A percentile compares a stretch with the other conserved stretches of the same genome.
Evolutionary conservation across 2,329 filamentous ascomycete species (phyloP).

Genomic region (Cryphonectria carpinicola): DNA sequence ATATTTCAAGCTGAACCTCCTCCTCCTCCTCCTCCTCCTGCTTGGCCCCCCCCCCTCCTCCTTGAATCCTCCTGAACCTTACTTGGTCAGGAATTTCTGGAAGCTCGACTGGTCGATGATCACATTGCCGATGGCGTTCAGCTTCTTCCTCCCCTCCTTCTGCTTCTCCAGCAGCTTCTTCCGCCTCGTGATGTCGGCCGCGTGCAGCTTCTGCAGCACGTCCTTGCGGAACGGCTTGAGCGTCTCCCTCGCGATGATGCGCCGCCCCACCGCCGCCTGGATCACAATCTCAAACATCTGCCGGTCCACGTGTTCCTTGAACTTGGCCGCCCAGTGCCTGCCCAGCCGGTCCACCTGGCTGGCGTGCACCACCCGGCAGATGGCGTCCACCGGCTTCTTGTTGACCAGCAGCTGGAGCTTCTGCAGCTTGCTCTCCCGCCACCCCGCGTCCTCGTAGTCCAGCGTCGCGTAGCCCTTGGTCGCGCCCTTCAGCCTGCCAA

Average conservation of each 20-base stretch:
- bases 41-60: not conserved
- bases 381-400: slow-evolving; percentile 89
- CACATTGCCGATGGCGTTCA: slow-evolving; percentile 85
- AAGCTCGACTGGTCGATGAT: slow-evolving; percentile 96
- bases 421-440: slow-evolving; percentile 76
- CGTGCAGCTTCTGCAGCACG: slow-evolving; percentile 89
- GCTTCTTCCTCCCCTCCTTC: slow-evolving; percentile 89
- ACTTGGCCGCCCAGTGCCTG: slow-evolving; percentile 88
- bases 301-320: slow-evolving; percentile 93
- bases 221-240: slow-evolving; percentile 98
- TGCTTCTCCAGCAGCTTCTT: slow-evolving; percentile 93
- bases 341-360: slow-evolving; percentile 83
- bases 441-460: slow-evolving; percentile 95
- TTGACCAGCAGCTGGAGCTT: slow-evolving; percentile 95
- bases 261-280: slow-evolving; percentile 82
- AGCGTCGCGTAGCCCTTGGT: slow-evolving; percentile 96
- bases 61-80: not conserved
- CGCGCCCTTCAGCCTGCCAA: slow-evolving; percentile 90
- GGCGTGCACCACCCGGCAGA: slow-evolving; percentile 84
- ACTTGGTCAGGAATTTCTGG: slow-evolving; percentile 89
- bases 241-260: slow-evolving; percentile 87
- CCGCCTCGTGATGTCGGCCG: slow-evolving; percentile 80
- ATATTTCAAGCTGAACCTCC: not conserved
- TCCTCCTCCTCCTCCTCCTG: not conserved
- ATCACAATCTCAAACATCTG: slow-evolving; percentile 98